Percentiles rank a stretch among this genome's conserved stretches.
These are phyloP conservation scores for Pseudofabraea citricarpa DNA, from an alignment of 2,329 filamentous ascomycete genomes.

Conservation along the genomic window DNA sequence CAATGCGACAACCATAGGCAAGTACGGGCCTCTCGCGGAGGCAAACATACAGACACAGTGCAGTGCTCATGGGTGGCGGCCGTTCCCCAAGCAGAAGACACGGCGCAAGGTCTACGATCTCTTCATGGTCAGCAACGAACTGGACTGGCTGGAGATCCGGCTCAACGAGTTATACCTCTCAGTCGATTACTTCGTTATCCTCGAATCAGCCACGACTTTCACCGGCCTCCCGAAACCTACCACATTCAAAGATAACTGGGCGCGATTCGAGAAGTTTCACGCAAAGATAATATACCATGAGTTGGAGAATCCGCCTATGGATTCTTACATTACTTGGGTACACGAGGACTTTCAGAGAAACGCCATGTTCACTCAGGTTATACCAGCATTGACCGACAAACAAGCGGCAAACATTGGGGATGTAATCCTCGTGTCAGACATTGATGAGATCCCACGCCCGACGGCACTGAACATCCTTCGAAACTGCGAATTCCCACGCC, in stretches of 20 bases:
- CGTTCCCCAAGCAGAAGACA: background rate
- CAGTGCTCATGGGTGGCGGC: background rate
- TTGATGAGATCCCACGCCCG: conserved; percentile 40
- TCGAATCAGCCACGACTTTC: conserved; percentile 55
- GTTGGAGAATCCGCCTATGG: conserved; percentile 38
- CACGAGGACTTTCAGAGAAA: conserved; percentile 50
- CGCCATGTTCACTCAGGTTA: conserved; percentile 50
- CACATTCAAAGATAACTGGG: conserved; percentile 46
- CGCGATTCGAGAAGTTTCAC: conserved; percentile 45
- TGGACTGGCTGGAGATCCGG: conserved; percentile 63
- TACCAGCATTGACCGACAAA: conserved; percentile 31
- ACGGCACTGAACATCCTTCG: conserved; percentile 28
- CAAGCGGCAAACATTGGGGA: conserved; percentile 30
- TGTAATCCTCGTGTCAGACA: conserved; percentile 39
- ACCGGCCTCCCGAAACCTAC: conserved; percentile 52
- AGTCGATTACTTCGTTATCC: conserved; percentile 62
- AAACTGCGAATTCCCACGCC: conserved; percentile 30
- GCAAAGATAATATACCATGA: conserved; percentile 58
- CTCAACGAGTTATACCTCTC: conserved; percentile 50
- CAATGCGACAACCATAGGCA: background rate
- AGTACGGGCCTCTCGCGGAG: background rate
- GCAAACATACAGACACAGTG: background rate
- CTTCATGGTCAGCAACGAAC: conserved; percentile 56
- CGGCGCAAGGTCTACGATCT: conserved; percentile 55
- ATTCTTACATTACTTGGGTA: conserved; percentile 38